Evolutionary conservation across 2,329 filamentous ascomycete genomes (phyloP).

Genomic region (Botryotinia narcissicola): DNA sequence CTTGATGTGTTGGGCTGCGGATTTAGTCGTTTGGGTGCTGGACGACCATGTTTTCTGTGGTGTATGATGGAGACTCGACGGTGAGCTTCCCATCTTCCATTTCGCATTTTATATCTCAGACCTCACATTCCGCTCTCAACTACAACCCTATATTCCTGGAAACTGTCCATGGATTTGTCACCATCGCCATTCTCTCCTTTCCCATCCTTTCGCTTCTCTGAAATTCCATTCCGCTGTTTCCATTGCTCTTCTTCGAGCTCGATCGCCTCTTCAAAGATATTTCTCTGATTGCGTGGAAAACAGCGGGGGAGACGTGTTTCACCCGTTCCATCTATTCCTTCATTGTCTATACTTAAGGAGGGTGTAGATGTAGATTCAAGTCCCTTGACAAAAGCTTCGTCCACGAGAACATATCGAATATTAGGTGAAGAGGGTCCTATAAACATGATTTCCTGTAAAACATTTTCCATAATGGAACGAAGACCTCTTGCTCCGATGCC

Average conservation of each 20-base stretch:
- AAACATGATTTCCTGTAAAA: conserved; percentile 78
- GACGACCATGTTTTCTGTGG: not conserved
- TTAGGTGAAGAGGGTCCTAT: conserved; percentile 58
- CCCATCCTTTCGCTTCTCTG: not conserved
- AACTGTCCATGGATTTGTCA: conserved; percentile 23
- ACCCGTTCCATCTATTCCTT: not conserved
- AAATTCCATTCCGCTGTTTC: conserved; percentile 23
- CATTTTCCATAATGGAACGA: conserved; percentile 76
- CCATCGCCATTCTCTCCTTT: not conserved
- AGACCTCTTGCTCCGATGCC: conserved; percentile 66
- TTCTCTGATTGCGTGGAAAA: conserved; percentile 67
- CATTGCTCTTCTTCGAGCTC: conserved; percentile 56
- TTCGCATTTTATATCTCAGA: not conserved
- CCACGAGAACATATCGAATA: conserved; percentile 71
- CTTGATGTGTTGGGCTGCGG: not conserved
- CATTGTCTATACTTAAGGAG: not conserved
- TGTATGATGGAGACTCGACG: not conserved
- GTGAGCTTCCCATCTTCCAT: not conserved
- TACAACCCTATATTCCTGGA: conserved; percentile 34
- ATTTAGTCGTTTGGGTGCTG: not conserved
- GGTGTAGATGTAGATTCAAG: not conserved
- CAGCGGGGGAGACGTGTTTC: conserved; percentile 42
- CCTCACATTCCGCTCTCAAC: conserved; percentile 34
- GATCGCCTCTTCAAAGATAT: conserved; percentile 66
- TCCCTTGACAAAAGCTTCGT: conserved; percentile 48